phyloP scores from a whole-genome alignment of 2,329 filamentous ascomycete genomes.

The Pseudomassariella vexata region DNA sequence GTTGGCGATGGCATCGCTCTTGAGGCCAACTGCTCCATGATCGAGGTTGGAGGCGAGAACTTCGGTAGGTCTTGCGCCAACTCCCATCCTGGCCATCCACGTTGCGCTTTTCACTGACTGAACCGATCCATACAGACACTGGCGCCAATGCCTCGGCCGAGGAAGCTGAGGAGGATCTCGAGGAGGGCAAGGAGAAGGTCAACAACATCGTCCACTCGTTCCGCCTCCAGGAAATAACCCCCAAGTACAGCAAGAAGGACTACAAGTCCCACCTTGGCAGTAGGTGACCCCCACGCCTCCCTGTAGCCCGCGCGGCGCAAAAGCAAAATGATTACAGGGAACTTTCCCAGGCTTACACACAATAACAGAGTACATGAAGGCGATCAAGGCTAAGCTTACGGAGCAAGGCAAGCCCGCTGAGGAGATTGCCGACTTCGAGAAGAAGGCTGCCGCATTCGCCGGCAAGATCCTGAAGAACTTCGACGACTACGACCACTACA shows the following conservation, averaged over 20 bases:
- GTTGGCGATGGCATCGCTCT: constrained; percentile 75
- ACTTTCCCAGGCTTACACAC: constrained; percentile 5
- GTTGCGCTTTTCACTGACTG: constrained; percentile 2
- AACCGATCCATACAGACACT: constrained; percentile 54
- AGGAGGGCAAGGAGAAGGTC: constrained; percentile 67
- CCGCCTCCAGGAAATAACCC: constrained; percentile 69
- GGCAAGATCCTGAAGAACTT: constrained; percentile 80
- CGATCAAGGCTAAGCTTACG: constrained; percentile 66
- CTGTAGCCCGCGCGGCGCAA: not conserved
- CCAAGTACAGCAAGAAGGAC: constrained; percentile 89
- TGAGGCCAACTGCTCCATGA: constrained; percentile 90
- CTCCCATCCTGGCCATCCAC: constrained; percentile 1
- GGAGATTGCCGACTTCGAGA: constrained; percentile 73
- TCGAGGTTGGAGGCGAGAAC: constrained; percentile 68
- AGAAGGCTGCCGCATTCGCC: constrained; percentile 64
- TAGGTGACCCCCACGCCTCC: constrained; percentile 41
- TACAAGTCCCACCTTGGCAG: constrained; percentile 83
- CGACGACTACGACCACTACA: constrained; percentile 94
- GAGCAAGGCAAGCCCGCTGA: constrained; percentile 56
- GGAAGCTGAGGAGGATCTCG: constrained; percentile 70
- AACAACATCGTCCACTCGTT: constrained; percentile 94
- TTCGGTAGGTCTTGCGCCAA: constrained; percentile 53
- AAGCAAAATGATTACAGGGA: no score
- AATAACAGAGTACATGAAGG: constrained; percentile 78
- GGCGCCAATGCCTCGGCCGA: constrained; percentile 97